Percentiles rank a stretch among this genome's conserved stretches.
These are phyloP conservation scores for Fusarium pseudocircinatum DNA, from an alignment of 2,329 filamentous ascomycete genomes.

Conservation along the genomic window DNA sequence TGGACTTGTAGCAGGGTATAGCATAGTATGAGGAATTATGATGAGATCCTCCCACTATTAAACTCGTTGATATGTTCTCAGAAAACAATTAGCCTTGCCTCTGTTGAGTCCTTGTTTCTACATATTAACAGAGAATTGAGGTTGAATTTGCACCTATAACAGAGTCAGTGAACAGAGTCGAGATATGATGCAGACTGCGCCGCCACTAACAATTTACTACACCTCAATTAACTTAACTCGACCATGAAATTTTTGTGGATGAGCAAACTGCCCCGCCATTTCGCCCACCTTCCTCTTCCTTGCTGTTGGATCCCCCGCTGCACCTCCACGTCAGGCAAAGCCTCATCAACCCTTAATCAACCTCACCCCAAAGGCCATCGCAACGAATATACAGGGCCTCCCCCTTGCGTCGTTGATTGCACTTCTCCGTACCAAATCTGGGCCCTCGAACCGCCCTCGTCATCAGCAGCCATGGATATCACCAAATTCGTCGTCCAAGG, in stretches of 20 bases:
- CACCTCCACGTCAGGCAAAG: constrained; percentile 43
- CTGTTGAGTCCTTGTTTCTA: background rate
- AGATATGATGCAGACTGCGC: background rate
- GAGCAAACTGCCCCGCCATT: constrained; percentile 38
- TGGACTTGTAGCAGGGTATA: background rate
- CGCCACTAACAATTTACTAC: constrained; percentile 31
- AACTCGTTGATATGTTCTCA: background rate
- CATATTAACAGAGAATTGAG: background rate
- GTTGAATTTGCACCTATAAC: too few species aligned
- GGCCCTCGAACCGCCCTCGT: background rate
- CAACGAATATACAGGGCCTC: background rate
- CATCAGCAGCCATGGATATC: constrained; percentile 76
- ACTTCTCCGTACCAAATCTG: background rate
- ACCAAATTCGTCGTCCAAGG: constrained; percentile 83
- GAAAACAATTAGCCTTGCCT: too few species aligned
- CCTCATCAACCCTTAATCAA: constrained; percentile 33
- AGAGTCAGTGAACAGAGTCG: background rate
- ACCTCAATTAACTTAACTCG: constrained; percentile 13
- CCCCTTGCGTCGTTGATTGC: background rate
- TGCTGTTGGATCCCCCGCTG: constrained; percentile 31
- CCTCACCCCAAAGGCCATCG: constrained; percentile 16
- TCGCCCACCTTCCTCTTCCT: constrained; percentile 13
- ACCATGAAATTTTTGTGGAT: constrained; percentile 29
- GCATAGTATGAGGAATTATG: background rate
- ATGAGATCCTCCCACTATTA: too few species aligned